Evolutionary conservation across 1,284 basidiomycete genomes (phyloP).

Genomic region (Boletus semigastroideus): DNA sequence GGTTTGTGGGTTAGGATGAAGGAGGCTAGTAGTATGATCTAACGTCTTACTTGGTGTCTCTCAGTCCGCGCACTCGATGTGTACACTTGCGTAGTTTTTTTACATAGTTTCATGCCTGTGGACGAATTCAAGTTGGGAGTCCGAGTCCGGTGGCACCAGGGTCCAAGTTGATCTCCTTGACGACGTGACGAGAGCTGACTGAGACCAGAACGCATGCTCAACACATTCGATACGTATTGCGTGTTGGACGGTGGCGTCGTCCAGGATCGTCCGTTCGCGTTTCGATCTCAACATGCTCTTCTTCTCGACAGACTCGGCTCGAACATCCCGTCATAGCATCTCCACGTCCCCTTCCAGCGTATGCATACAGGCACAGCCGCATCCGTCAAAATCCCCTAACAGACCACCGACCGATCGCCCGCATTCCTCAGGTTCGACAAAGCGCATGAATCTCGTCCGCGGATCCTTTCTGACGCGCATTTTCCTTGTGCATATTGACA

Average conservation of each 20-base stretch:
- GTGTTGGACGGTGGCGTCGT: conserved; percentile 65
- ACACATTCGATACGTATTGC: conserved; percentile 79
- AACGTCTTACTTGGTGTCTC: no score
- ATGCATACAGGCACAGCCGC: conserved; percentile 47
- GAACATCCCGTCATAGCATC: conserved; percentile 74
- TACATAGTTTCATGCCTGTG: no score
- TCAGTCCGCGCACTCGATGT: no score
- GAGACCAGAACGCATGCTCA: neutral
- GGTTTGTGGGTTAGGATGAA: neutral
- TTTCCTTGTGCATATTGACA: conserved; percentile 62
- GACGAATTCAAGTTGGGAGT: no score
- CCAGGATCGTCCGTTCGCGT: conserved; percentile 13
- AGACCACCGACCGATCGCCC: conserved; percentile 79
- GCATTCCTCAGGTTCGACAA: conserved; percentile 93
- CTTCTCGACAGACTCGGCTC: conserved; percentile 40
- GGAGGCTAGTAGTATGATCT: neutral
- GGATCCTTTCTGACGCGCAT: neutral
- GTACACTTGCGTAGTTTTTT: no score
- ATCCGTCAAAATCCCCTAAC: conserved; percentile 67
- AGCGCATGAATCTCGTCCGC: conserved; percentile 45
- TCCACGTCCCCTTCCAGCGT: conserved; percentile 53
- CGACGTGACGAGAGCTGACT: neutral
- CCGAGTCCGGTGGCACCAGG: no score
- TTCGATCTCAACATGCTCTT: neutral
- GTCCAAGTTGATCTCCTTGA: no score